Evolutionary conservation across 2,329 filamentous ascomycete species (phyloP), one percentile per base, ranked within the genome.

Genomic region (Claviceps sp.): DNA sequence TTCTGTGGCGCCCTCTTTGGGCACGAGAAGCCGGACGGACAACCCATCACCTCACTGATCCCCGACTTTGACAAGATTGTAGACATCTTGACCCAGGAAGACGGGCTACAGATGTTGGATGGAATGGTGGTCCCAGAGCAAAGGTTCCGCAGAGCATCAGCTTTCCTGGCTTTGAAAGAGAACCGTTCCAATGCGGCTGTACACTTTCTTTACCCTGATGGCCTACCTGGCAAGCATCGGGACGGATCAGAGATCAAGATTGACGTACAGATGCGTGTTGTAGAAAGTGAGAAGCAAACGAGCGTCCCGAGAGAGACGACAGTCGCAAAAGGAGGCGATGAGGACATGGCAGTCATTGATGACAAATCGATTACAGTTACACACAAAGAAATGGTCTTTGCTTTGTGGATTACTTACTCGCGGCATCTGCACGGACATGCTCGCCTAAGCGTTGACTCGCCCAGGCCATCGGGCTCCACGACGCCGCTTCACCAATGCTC

Each of bases 121-220:
- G 93, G 93, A n/a, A 90, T 96, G 61, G 90, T 98, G 16, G 85
- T 98, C 52, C 90, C 93, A 1, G 93, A 98, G 66, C 90, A 96
- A 64, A 94, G 88, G 62, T 97, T 98, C 70, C 82, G 93, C 53
- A 84, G 90, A 58, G 93, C 93, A 6, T 81, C 89, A 53, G 89
- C 89, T 4, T 78, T 95, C 50, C 76, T 95, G 24, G 86, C 87
- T 2, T 75, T 97, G 52, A 83, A 87, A 52, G 87, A 96, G 64
- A 89, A 87, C 30, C 87, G 83, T 46, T 79, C 83, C 45, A 88
- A 95, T 67, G 85, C 84, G 7, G 78, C 85, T 0, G 79, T 84
- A 2, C 82, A 86, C 43, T 95, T 97, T 64, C 70, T 95, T 47
- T 81, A 85, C 51, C 89, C 93, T 1, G 85, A 87, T 58, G 93